These are phyloP conservation scores for Physcia stellaris DNA, from an alignment of 495 filamentous ascomycete species.

Conservation along the genomic window DNA sequence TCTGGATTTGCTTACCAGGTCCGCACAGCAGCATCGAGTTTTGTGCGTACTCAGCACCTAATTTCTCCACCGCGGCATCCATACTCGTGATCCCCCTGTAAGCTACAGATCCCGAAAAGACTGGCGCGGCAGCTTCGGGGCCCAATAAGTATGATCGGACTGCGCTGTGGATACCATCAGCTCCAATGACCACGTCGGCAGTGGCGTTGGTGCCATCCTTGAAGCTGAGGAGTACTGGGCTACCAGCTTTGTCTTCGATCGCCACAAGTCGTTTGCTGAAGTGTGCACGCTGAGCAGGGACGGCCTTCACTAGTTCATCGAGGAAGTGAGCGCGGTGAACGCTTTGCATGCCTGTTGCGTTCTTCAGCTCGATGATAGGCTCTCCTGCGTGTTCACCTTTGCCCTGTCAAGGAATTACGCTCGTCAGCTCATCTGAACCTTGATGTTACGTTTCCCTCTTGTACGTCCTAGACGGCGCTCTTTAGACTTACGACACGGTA, in stretches of 20 bases:
- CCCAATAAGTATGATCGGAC: slow-evolving; percentile 29
- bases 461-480: too few species aligned
- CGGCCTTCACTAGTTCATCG: slow-evolving; percentile 30
- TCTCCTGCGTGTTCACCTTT: slow-evolving; percentile 1
- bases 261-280: slow-evolving; percentile 32
- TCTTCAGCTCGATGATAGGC: not conserved
- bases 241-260: slow-evolving; percentile 23
- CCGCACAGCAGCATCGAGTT: slow-evolving; percentile 7
- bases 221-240: slow-evolving; percentile 21
- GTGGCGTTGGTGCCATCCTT: slow-evolving; percentile 10
- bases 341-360: slow-evolving; percentile 17
- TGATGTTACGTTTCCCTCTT: too few species aligned
- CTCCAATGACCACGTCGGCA: slow-evolving; percentile 25
- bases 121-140: slow-evolving; percentile 19
- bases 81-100: slow-evolving; percentile 38
- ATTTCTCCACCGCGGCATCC: slow-evolving; percentile 29
- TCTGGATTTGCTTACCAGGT: slow-evolving; percentile 4
- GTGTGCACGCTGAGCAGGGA: slow-evolving; percentile 27
- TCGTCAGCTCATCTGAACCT: too few species aligned
- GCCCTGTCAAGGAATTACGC: slow-evolving; percentile 4
- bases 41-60: slow-evolving; percentile 28
- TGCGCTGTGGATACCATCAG: slow-evolving; percentile 32
- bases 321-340: slow-evolving; percentile 39
- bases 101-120: slow-evolving; percentile 31
- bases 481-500: slow-evolving; percentile 8